phyloP scores from a whole-genome alignment of 2,329 filamentous ascomycete genomes.

The Hymenoscyphus scutula region DNA sequence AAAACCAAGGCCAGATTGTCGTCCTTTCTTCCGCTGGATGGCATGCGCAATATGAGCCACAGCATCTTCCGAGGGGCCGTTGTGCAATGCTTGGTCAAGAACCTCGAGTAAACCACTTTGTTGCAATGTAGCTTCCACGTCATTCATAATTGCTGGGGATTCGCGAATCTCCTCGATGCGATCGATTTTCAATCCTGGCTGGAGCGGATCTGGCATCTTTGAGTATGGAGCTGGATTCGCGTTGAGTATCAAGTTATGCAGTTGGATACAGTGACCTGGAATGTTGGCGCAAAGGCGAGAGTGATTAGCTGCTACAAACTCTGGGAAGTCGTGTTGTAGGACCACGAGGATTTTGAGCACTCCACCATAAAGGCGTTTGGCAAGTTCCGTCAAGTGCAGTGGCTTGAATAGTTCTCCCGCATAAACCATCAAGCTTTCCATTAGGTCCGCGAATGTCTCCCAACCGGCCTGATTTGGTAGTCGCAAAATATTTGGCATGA shows the following conservation, averaged over 20 bases:
- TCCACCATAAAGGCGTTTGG: conserved; percentile 82
- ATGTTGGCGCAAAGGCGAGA: conserved; percentile 78
- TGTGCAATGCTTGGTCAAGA: conserved; percentile 57
- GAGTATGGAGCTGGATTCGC: conserved; percentile 67
- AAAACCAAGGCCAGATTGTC: conserved; percentile 63
- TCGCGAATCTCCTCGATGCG: conserved; percentile 71
- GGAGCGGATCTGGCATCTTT: conserved; percentile 72
- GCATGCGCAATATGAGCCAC: conserved; percentile 75
- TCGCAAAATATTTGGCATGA: conserved; percentile 75
- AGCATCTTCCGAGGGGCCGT: conserved; percentile 67
- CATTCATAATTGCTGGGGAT: conserved; percentile 61
- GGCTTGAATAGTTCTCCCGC: conserved; percentile 78
- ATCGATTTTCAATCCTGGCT: conserved; percentile 72
- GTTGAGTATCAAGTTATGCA: conserved; percentile 84
- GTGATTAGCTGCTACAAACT: conserved; percentile 87
- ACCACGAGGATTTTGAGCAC: conserved; percentile 79
- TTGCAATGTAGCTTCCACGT: conserved; percentile 52
- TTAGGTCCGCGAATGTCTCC: conserved; percentile 69
- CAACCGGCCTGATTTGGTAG: conserved; percentile 70
- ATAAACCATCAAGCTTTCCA: conserved; percentile 70
- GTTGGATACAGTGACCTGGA: conserved; percentile 78
- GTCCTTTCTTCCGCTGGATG: conserved; percentile 58
- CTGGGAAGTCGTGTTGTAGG: conserved; percentile 90
- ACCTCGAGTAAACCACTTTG: conserved; percentile 56
- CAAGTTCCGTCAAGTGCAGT: conserved; percentile 63